A percentile compares a stretch with the other conserved stretches of the same genome.
These are phyloP conservation scores for Fusarium musae DNA, from an alignment of 2,329 filamentous ascomycete genomes.

Conservation along the genomic window DNA sequence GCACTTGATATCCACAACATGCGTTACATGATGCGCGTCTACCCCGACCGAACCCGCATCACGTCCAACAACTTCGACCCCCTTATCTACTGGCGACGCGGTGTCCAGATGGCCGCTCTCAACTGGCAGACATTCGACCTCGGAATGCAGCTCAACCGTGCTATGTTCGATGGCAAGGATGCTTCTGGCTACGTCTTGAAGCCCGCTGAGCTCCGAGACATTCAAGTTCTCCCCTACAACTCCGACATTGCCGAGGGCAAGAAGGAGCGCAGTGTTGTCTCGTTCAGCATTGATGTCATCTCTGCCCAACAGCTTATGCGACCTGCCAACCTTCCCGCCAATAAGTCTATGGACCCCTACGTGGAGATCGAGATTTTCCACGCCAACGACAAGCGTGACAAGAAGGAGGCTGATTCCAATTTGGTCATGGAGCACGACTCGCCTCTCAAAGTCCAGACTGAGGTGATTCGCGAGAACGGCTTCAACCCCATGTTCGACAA, in stretches of 20 bases:
- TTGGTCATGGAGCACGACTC: slow-evolving; percentile 58
- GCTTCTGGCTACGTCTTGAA: slow-evolving; percentile 94
- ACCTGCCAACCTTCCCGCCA: slow-evolving; percentile 76
- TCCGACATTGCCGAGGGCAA: slow-evolving; percentile 67
- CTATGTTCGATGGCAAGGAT: slow-evolving; percentile 94
- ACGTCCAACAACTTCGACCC: slow-evolving; percentile 95
- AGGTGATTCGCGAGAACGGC: slow-evolving; percentile 85
- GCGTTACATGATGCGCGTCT: slow-evolving; percentile 91
- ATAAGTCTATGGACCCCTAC: slow-evolving; percentile 86
- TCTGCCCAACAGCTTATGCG: slow-evolving; percentile 96
- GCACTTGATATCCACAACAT: slow-evolving; percentile 90
- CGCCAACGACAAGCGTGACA: slow-evolving; percentile 92
- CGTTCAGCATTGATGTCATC: slow-evolving; percentile 87
- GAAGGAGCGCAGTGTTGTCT: slow-evolving; percentile 82
- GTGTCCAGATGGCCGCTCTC: slow-evolving; percentile 96
- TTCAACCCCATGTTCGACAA: slow-evolving; percentile 92
- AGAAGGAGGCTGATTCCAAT: slow-evolving; percentile 77
- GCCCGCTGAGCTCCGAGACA: slow-evolving; percentile 83
- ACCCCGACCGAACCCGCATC: slow-evolving; percentile 84
- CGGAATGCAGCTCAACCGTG: slow-evolving; percentile 94
- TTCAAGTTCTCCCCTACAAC: slow-evolving; percentile 67
- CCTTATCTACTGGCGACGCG: slow-evolving; percentile 90
- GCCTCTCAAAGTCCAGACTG: slow-evolving; percentile 82
- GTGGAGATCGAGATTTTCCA: slow-evolving; percentile 95
- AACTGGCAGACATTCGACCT: slow-evolving; percentile 99